A percentile compares a stretch with the other conserved stretches of the same genome.
Evolutionary conservation across 129 eudicot species (phyloP).

Genomic region (carrot (Daucus carota)): DH1_v3.0 NC_030387.2:12360501-12361000

Average conservation of each 20-base stretch:
- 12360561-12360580: constrained; percentile 56
- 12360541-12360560: constrained; percentile 83
- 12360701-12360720: background rate
- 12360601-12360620: constrained; percentile 85
- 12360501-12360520: constrained; percentile 56
- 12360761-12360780: background rate
- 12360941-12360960: no score
- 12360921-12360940: no score
- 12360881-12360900: no score
- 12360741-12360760: background rate
- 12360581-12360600: constrained; percentile 78
- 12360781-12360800: background rate
- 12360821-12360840: no score
- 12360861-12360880: no score
- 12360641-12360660: background rate
- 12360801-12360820: no score
- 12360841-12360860: no score
- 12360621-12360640: constrained; percentile 27
- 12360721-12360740: background rate
- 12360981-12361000: no score
- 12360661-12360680: background rate
- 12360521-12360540: constrained; percentile 66
- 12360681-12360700: background rate
- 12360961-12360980: no score
- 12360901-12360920: no score